Base-by-base conservation (phyloP, 1,139 yeast genomes). In the Taphrina wiesneri region DNA sequence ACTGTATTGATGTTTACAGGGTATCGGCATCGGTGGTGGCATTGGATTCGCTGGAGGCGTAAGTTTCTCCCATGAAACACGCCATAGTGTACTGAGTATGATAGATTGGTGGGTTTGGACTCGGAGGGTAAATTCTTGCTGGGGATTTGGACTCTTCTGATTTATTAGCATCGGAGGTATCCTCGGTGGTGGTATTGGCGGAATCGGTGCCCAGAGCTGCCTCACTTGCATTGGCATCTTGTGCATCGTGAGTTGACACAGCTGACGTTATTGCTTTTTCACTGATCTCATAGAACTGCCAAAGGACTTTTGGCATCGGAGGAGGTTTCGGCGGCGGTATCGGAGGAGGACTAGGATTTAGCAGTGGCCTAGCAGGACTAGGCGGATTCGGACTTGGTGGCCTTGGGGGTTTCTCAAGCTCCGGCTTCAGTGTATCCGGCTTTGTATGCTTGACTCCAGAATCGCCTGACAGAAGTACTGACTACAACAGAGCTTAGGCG, bases 121-220 rank as follows among this genome's bases (percentile, higher is more conserved):
- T 54, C 15, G 59, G 59, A 36, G 59, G 54, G 54, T 49, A 28
- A 25, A 19, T 49, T 49, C 9, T 43, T 9, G 7, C 21, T 23
- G 26, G 19, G 21, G 17, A 26, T 17, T 49, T 13, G 39, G 36
- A 28, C 36, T 49, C 30, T 19, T 21, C 51, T 49, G 21, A 25
- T 28, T 9, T 5, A 13, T 2, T 49, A 30, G 59, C 19, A 54
- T 54, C 21, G 59, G 59, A 23, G 59, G 59, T 6, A 54, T 54
- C 59, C 43, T 54, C n/a, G 59, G 59, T 2, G 59, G 59, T 17
- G 59, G 59, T 15, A 54, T 54, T 19, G 59, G 59, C n/a, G 59
- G 59, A 34, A 54, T 54, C n/a, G 59, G 59, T 25, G n/a, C 41
- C 17, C 59, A 54, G 23, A 54, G 59, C 36, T 54, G 59, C 39